Base-by-base conservation (phyloP, 164 flowering plant genomes). In the Berberis thunbergii region DNA sequence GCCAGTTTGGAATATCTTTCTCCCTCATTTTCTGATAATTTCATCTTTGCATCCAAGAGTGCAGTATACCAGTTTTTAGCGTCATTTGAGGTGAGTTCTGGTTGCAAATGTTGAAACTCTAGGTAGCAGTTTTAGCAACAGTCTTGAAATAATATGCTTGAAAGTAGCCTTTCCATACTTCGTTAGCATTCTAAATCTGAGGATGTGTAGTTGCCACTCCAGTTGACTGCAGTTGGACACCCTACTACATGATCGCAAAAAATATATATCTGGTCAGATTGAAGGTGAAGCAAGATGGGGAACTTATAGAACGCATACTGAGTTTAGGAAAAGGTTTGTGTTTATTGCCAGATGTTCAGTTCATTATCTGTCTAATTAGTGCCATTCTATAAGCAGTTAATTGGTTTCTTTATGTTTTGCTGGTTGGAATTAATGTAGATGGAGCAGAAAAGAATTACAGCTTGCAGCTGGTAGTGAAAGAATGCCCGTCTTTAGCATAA, bases 21-120 rank as follows among this genome's bases (percentile, higher is more conserved):
- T 2, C 41, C 12, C 46, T n/a, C 4, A 41, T n/a, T 2, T 43
- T 60, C n/a, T 53, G 4, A 6, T 7, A 38, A 1, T 13, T 69
- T 59, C 54, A 3, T 66, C 66, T 68, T 69, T 57, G 41, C 69
- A 55, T 63, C 7, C 49, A 87, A 93, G 96, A 93, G 98, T 77
- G 87, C 94, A 46, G 63, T 84, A 11, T 92, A 92, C 72, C 78
- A 85, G 72, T 90, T 81, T 75, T 60, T 93, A 54, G 81, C 87
- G 57, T 81, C 90, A 65, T 82, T 94, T 13, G 70, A 84, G 94
- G 96, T 87, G 69, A 80, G 85, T 69, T 71, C 57, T 43, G 6
- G 26, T 10, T 6, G 43, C 63, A 3, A 9, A 49, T n/a, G 4
- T 10, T 54, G 8, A 55, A 55, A 40, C 58, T 39, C 40, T 55